Conservation (phyloP, 2,329 filamentous ascomycete genomes). For the Apiospora koreana region DNA sequence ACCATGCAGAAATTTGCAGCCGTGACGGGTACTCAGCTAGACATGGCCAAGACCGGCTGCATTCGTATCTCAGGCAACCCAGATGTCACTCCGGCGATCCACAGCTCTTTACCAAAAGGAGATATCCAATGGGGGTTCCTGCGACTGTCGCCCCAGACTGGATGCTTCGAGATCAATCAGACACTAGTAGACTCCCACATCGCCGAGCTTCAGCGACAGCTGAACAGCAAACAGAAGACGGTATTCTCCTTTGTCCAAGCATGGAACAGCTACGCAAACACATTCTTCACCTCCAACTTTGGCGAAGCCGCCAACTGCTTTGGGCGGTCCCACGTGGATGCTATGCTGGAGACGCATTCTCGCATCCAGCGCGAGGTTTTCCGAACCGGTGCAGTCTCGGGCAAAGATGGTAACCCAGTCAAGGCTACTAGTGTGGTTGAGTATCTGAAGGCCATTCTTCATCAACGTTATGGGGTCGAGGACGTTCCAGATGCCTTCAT, state of each 20-base stretch:
- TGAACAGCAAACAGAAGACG: conserved; percentile 53
- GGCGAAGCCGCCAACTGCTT: conserved; percentile 53
- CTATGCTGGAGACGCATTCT: conserved; percentile 50
- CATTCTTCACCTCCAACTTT: conserved; percentile 56
- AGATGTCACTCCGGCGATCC: conserved; percentile 21
- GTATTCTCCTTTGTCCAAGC: conserved; percentile 46
- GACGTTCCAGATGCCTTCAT: conserved; percentile 48
- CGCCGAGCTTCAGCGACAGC: conserved; percentile 58
- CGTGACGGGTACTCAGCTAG: conserved; percentile 59
- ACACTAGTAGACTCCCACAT: conserved; percentile 60
- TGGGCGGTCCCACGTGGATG: conserved; percentile 51
- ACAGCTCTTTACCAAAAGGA: conserved; percentile 44
- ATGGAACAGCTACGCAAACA: conserved; percentile 54
- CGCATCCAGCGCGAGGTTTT: conserved; percentile 52
- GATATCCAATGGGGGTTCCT: conserved; percentile 58
- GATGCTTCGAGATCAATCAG: conserved; percentile 62
- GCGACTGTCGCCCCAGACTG: conserved; percentile 50
- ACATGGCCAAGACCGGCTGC: conserved; percentile 51
- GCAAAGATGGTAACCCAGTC: conserved; percentile 17
- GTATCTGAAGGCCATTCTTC: conserved; percentile 55
- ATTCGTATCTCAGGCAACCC: conserved; percentile 39
- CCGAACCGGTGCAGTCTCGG: conserved; percentile 24
- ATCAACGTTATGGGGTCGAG: conserved; percentile 49
- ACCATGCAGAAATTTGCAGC: conserved; percentile 55
- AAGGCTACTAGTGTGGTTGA: conserved; percentile 47